Base-by-base conservation (phyloP, 2,329 filamentous ascomycete genomes). In the Penicillium sp. region DNA sequence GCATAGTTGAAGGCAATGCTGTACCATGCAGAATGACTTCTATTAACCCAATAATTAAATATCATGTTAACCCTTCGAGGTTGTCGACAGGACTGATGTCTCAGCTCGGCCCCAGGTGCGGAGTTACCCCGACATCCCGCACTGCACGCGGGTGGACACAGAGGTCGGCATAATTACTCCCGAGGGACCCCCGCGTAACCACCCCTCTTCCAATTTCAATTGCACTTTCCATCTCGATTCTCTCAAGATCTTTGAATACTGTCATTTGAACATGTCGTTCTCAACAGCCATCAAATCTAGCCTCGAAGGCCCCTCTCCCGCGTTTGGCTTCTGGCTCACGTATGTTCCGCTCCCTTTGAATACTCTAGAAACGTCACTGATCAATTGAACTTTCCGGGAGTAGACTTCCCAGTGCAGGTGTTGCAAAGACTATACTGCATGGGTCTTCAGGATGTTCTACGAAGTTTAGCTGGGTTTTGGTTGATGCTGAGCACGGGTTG, bases 401-500 rank as follows among this genome's bases (percentile, higher is more conserved):
- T 22, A 72, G 71, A 2, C 63, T 73, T 22, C 68, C 71, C 46
- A 72, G 68, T 27, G 59, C 68, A 7, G 63, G 62, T 35, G 59
- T 73, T 29, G 72, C 71, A 31, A 72, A 68, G 59, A 69, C 69
- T 6, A 65, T 74, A n/a, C 61, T 74, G n/a, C 70, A 67, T 46
- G 63, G 67, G 7, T 61, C 64, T 27, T 59, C 67, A 21, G 59
- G 61, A 8, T 65, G 60, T 11, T 52, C 63, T 5, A 53, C 58
- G 29, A 63, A 61, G 45, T 72, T 71, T 59, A 69, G 66, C 60
- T 77, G 74, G 74, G 72, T 76, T 21, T 61, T 76, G 10, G 64
- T 77, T 35, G 74, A 77, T 46, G 72, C 71, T 33, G 74, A 77
- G 61, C 74, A 77, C 58, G 74, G 74, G 33, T 65, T 75, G 58